Evolutionary conservation across 2,329 filamentous ascomycete genomes (phyloP).

Genomic region (Xylogone sp.): DNA sequence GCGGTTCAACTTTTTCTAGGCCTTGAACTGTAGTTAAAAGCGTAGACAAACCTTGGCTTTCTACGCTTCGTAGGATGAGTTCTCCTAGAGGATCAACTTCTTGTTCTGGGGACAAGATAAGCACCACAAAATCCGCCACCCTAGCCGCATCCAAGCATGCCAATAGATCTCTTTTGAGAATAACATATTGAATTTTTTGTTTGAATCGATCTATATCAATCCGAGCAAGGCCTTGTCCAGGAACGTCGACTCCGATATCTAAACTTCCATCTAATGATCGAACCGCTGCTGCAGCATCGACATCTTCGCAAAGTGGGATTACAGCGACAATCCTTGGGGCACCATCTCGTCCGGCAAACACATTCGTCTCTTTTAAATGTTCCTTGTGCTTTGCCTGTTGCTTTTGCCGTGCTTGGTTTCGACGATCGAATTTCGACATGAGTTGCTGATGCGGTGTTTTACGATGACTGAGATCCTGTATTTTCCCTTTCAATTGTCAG

Average conservation of each 20-base stretch:
- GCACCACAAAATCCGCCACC: constrained; percentile 85
- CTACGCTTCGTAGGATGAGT: constrained; percentile 77
- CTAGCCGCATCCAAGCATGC: constrained; percentile 81
- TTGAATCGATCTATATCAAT: constrained; percentile 87
- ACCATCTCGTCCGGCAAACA: constrained; percentile 84
- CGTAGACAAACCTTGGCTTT: constrained; percentile 92
- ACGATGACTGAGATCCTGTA: constrained; percentile 68
- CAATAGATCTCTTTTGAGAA: constrained; percentile 68
- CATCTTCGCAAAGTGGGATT: constrained; percentile 74
- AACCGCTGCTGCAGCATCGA: constrained; percentile 65
- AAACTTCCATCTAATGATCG: constrained; percentile 71
- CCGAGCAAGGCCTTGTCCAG: constrained; percentile 53
- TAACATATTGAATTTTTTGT: constrained; percentile 85
- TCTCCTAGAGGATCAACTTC: constrained; percentile 86
- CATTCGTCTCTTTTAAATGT: constrained; percentile 70
- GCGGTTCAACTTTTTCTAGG: constrained; percentile 71
- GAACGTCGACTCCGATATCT: constrained; percentile 67
- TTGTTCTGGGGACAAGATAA: constrained; percentile 76
- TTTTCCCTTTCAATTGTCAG: constrained; percentile 58
- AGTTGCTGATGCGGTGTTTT: constrained; percentile 94
- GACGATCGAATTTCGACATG: constrained; percentile 94
- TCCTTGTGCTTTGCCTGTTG: constrained; percentile 80
- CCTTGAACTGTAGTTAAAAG: constrained; percentile 82
- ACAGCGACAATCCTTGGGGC: constrained; percentile 86
- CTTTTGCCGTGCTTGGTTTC: constrained; percentile 91